A percentile compares a stretch with the other conserved stretches of the same genome.
phyloP scores from a whole-genome alignment of 2,329 filamentous ascomycete species.

The Cryphonectria parasitica region DNA sequence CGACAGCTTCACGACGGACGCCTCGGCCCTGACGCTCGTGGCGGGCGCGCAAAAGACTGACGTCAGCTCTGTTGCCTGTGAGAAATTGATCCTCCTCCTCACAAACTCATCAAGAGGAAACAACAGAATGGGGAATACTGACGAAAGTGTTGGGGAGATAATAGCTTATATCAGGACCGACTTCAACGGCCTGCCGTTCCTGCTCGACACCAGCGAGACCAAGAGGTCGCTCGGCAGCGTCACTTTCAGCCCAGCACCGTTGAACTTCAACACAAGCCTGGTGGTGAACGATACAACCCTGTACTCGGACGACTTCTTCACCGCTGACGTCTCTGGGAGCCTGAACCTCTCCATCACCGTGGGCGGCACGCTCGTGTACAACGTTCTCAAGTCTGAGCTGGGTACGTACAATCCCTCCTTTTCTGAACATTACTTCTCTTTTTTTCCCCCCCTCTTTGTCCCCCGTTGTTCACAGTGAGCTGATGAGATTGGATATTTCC shows the following conservation, averaged over 20 bases:
- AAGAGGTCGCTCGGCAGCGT: constrained; percentile 21
- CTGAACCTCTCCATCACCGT: constrained; percentile 44
- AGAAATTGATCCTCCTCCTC: not conserved
- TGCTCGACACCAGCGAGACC: constrained; percentile 8
- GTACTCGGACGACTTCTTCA: constrained; percentile 35
- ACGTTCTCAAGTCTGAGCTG: constrained; percentile 37
- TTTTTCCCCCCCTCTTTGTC: not conserved
- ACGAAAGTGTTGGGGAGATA: not conserved
- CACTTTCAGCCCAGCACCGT: constrained; percentile 32
- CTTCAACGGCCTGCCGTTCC: constrained; percentile 24
- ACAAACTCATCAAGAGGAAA: too few species aligned
- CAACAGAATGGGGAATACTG: too few species aligned
- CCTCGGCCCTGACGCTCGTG: constrained; percentile 17
- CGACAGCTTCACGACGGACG: constrained; percentile 11
- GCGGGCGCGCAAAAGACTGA: constrained; percentile 20
- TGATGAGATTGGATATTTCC: too few species aligned
- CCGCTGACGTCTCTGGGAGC: constrained; percentile 39
- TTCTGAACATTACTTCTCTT: not conserved
- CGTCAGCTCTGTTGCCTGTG: constrained; percentile 12
- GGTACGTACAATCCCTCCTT: not conserved
- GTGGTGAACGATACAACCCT: constrained; percentile 25
- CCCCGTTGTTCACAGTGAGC: not conserved
- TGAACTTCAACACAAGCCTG: constrained; percentile 26
- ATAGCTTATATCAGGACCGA: constrained; percentile 25
- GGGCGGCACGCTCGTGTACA: constrained; percentile 47